Percentiles rank a stretch among this genome's conserved stretches.
phyloP scores from a whole-genome alignment of 2,329 filamentous ascomycete species.

The Penicillium thymicola region DNA sequence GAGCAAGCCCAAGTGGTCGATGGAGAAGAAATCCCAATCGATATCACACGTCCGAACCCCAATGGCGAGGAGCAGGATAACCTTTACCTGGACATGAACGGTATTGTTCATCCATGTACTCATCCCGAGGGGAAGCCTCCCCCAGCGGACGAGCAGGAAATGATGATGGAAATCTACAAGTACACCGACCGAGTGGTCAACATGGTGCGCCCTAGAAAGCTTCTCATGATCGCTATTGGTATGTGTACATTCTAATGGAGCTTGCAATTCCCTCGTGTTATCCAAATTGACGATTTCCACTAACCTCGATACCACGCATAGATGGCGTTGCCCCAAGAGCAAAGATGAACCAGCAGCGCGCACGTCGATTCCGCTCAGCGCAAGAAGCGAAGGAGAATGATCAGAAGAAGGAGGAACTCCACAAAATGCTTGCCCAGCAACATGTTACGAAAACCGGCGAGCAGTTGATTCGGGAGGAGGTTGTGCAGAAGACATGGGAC shows the following conservation, averaged over 20 bases:
- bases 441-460: conserved; percentile 61
- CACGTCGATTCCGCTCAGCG: conserved; percentile 88
- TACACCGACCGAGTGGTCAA: conserved; percentile 99
- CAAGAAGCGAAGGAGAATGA: conserved; percentile 95
- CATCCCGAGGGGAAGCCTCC: conserved; percentile 92
- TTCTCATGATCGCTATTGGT: conserved; percentile 97
- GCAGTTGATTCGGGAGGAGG: conserved; percentile 58
- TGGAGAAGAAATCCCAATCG: conserved; percentile 78
- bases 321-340: conserved; percentile 96
- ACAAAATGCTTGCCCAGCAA: conserved; percentile 78
- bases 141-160: conserved; percentile 92
- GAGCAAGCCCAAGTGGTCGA: conserved; percentile 78
- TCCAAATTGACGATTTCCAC: neutral
- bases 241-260: conserved; percentile 13
- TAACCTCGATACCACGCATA: conserved; percentile 31
- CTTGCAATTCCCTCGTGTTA: neutral
- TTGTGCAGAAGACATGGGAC: conserved; percentile 87
- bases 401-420: conserved; percentile 80
- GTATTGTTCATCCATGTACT: conserved; percentile 97
- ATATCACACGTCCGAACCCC: conserved; percentile 80
- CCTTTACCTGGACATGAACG: conserved; percentile 98
- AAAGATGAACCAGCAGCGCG: conserved; percentile 99
- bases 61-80: conserved; percentile 99
- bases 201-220: conserved; percentile 93
- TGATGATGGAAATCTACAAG: conserved; percentile 98